Conservation (phyloP, 352 stramenopile genomes). For the Pilasporangium apinafurcum region DNA sequence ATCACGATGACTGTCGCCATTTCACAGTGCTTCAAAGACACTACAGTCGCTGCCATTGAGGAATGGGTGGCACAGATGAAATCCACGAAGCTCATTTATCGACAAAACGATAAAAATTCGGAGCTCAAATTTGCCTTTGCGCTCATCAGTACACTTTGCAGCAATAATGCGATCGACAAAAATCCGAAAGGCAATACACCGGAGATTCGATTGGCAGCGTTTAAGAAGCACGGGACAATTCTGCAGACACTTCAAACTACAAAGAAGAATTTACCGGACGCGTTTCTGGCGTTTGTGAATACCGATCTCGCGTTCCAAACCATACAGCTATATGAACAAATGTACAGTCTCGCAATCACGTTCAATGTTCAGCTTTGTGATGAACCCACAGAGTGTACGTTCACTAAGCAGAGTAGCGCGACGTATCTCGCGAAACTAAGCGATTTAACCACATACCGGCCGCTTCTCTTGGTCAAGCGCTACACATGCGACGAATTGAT, state of each 20-base stretch:
- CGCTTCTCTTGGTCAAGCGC: not conserved
- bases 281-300: slow-evolving; percentile 2
- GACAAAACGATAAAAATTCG: not conserved
- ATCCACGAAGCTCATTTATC: slow-evolving; percentile 1
- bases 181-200: not conserved
- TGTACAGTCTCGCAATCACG: not conserved
- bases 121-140: slow-evolving; percentile 7
- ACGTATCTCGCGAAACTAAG: slow-evolving; percentile 4
- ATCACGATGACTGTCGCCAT: slow-evolving; percentile 2
- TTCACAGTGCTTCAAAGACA: slow-evolving; percentile 6
- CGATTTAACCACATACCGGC: not conserved
- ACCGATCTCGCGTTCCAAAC: slow-evolving; percentile 1
- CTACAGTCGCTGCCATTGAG: slow-evolving; percentile 1
- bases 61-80: slow-evolving; percentile 2
- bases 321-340: slow-evolving; percentile 1
- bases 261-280: not conserved
- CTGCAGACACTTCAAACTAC: not conserved
- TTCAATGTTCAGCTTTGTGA: slow-evolving; percentile 11
- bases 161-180: not conserved
- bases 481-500: slow-evolving; percentile 6
- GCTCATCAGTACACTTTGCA: not conserved
- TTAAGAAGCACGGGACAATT: not conserved
- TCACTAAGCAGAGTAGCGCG: not conserved
- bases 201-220: not conserved
- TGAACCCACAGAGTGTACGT: not conserved